Percentiles rank a stretch among this genome's conserved stretches.
phyloP scores from a whole-genome alignment of 2,329 filamentous ascomycete genomes.

The Triangularia setosa region DNA sequence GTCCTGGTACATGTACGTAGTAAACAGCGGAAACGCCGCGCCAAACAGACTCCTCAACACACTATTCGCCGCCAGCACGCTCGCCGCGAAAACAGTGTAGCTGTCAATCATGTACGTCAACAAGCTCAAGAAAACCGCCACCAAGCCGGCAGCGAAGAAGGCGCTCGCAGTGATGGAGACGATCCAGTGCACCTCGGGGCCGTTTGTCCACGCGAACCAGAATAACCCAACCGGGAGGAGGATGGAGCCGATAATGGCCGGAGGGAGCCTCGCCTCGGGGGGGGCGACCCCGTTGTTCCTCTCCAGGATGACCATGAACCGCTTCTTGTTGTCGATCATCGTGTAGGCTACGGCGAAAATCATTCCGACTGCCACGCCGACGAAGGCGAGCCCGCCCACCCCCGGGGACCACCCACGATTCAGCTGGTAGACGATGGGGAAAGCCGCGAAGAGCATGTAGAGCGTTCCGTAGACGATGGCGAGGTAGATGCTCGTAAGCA shows the following conservation, averaged over 20 bases:
- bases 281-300: conserved; percentile 48
- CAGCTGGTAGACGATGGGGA: conserved; percentile 63
- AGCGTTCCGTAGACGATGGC: conserved; percentile 57
- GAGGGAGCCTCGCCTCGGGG: conserved; percentile 62
- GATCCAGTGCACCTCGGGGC: conserved; percentile 30
- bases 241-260: conserved; percentile 58
- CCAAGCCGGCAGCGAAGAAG: conserved; percentile 43
- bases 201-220: conserved; percentile 66
- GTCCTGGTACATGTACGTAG: conserved; percentile 52
- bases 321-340: conserved; percentile 53
- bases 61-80: conserved; percentile 67
- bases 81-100: conserved; percentile 73
- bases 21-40: conserved; percentile 70
- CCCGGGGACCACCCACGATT: conserved; percentile 56
- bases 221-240: conserved; percentile 62
- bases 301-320: conserved; percentile 41
- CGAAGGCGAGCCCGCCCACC: conserved; percentile 60
- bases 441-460: conserved; percentile 58
- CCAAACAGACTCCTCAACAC: conserved; percentile 70
- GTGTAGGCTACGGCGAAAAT: conserved; percentile 53
- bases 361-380: conserved; percentile 68
- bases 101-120: conserved; percentile 67
- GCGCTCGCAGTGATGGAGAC: conserved; percentile 36
- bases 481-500: conserved; percentile 63
- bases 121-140: conserved; percentile 62